Evolutionary conservation across 2,329 filamentous ascomycete genomes (phyloP), one percentile per base, ranked within the genome.

Genomic region (Dactylella cylindrospora): DNA sequence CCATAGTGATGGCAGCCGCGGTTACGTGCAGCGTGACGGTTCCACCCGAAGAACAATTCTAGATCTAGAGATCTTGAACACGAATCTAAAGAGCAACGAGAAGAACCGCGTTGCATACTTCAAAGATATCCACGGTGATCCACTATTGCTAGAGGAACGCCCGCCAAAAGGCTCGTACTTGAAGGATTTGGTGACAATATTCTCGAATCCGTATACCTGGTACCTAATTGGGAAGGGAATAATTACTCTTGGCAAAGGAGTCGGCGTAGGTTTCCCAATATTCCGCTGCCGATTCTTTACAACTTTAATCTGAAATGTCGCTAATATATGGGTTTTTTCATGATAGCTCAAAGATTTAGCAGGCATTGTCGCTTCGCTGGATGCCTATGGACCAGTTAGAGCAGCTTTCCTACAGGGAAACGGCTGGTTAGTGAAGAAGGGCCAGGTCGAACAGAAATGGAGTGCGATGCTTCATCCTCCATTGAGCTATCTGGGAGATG

Each of bases 391-490:
- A 3, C 55, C 55, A 4, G 41, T 47, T 7, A 41, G 55, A 43
- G 47, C 47, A 1, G 55, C 55, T 10, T 61, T 61, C 31, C 17
- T 61, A 15, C 55, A 61, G 26, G 55, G 55, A 13, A 36, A 36
- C 7, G 55, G 55, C 20, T 19, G 44, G 3, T 12, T 53, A 6
- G 26, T 61, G 2, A 61, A 53, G 28, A 47, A 36, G 17, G 55
- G 55, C 7, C 55, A 61, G 17, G 19, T 61, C 12, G 55, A 61
- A 15, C 20, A 35, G 20, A 61, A 61, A 61, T 61, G 55, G 55
- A 53, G 19, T 29, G 41, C 47, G 8, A 61, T 64, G 59, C 59
- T 54, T 9, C 59, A 64, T 22, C 59, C 59, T 3, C 59, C 59
- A 2, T 35, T 64, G 32, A 64, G 59, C 17, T 64, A 64, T 38